phyloP scores from a whole-genome alignment of 2,329 filamentous ascomycete species.

The Hirsutella thompsonii region DNA sequence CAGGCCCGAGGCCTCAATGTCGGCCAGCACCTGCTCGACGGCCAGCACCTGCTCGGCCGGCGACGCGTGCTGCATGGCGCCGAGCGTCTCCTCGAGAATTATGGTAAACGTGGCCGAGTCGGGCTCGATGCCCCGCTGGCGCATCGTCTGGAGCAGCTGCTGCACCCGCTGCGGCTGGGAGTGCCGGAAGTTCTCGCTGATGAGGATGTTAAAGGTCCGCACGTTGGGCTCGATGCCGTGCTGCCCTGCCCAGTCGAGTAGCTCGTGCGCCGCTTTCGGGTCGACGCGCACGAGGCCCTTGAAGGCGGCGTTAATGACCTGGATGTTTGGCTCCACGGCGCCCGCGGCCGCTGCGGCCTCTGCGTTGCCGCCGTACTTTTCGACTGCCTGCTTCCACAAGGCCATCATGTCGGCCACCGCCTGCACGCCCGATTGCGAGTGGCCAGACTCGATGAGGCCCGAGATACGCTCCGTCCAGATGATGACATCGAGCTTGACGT shows the following conservation, averaged over 20 bases:
- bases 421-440: constrained; percentile 41
- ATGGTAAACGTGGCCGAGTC: constrained; percentile 63
- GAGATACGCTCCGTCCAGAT: constrained; percentile 63
- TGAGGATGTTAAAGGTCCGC: constrained; percentile 55
- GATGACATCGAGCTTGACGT: constrained; percentile 45
- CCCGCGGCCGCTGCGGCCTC: too few relatives aligned
- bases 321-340: constrained; percentile 47
- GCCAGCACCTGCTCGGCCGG: constrained; percentile 36
- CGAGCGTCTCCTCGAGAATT: constrained; percentile 48
- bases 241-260: constrained; percentile 46
- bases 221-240: constrained; percentile 43
- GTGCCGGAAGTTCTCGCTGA: constrained; percentile 43
- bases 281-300: constrained; percentile 45
- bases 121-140: constrained; percentile 35
- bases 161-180: constrained; percentile 34
- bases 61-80: constrained; percentile 22
- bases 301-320: constrained; percentile 58
- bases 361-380: constrained; percentile 11
- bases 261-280: constrained; percentile 32
- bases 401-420: constrained; percentile 55
- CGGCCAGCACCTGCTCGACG: constrained; percentile 40
- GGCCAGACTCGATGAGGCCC: constrained; percentile 45
- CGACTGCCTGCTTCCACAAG: constrained; percentile 36
- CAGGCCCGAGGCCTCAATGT: constrained; percentile 45
- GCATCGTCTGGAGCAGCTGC: constrained; percentile 46